phyloP scores from a whole-genome alignment of 2,329 filamentous ascomycete genomes.

The Ceratocystis colombiana region DNA sequence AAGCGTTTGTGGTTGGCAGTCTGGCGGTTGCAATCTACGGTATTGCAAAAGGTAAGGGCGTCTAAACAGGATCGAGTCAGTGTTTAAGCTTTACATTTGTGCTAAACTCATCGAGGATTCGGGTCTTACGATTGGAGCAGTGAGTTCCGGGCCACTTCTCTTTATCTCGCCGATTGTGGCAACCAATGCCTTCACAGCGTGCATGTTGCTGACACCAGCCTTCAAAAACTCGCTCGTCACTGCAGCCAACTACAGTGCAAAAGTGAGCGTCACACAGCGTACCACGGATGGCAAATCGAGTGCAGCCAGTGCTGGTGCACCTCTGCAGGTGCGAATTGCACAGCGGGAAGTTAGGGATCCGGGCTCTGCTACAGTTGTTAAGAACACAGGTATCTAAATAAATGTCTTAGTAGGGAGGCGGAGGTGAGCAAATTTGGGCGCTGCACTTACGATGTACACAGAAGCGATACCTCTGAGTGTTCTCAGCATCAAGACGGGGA shows the following conservation, averaged over 20 bases:
- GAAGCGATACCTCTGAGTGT: slow-evolving; percentile 3
- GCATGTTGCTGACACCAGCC: slow-evolving; percentile 27
- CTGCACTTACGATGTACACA: slow-evolving; percentile 20
- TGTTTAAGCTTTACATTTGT: background rate
- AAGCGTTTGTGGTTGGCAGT: background rate
- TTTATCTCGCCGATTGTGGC: slow-evolving; percentile 13
- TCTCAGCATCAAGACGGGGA: slow-evolving; percentile 11
- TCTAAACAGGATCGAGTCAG: slow-evolving; percentile 8
- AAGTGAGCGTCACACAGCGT: slow-evolving; percentile 26
- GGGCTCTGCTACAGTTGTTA: slow-evolving; percentile 25
- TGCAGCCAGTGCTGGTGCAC: slow-evolving; percentile 26
- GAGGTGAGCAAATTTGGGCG: background rate
- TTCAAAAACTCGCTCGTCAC: slow-evolving; percentile 25
- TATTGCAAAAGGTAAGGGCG: slow-evolving; percentile 8
- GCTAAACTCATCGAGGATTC: background rate
- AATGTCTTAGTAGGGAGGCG: slow-evolving; percentile 4
- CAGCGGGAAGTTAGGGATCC: slow-evolving; percentile 20
- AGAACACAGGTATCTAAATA: slow-evolving; percentile 27
- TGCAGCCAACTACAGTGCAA: slow-evolving; percentile 25
- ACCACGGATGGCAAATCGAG: slow-evolving; percentile 20
- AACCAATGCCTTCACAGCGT: slow-evolving; percentile 26
- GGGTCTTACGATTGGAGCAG: slow-evolving; percentile 16
- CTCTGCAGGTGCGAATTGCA: slow-evolving; percentile 26
- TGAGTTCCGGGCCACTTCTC: background rate
- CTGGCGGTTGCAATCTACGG: background rate